Conservation (phyloP, 768 basidiomycete species). For the Amyloporia xantha region DNA sequence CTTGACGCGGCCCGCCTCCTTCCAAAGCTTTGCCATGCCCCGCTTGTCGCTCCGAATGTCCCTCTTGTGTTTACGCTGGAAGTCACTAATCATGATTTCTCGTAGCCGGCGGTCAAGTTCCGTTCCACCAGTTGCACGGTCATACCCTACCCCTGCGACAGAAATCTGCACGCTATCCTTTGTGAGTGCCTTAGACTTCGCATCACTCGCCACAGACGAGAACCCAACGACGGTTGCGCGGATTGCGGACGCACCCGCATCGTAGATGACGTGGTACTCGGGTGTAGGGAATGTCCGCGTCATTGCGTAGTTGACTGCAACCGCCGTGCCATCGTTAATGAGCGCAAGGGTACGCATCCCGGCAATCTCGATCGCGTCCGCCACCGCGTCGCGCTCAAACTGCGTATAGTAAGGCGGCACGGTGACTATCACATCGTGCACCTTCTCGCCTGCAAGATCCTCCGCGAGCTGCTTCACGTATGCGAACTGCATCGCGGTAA, state of each 20-base stretch:
- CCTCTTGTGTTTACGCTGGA: constrained; percentile 63
- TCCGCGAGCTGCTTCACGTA: constrained; percentile 90
- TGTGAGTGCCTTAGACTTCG: constrained; percentile 39
- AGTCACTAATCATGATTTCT: constrained; percentile 70
- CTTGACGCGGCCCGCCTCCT: constrained; percentile 90
- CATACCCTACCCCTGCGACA: constrained; percentile 78
- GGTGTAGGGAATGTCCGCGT: constrained; percentile 75
- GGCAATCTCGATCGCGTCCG: constrained; percentile 88
- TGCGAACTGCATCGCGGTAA: constrained; percentile 88
- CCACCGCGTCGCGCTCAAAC: constrained; percentile 85
- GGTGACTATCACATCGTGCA: constrained; percentile 80
- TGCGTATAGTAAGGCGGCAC: constrained; percentile 90
- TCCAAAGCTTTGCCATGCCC: constrained; percentile 91
- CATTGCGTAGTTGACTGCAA: constrained; percentile 99
- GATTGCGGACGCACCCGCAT: constrained; percentile 83
- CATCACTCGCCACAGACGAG: constrained; percentile 37
- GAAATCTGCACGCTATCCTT: constrained; percentile 60
- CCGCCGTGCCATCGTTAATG: constrained; percentile 88
- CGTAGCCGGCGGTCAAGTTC: constrained; percentile 79
- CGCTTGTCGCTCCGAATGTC: constrained; percentile 68
- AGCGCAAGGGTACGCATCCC: constrained; percentile 79
- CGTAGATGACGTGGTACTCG: constrained; percentile 89
- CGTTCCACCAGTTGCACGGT: constrained; percentile 70
- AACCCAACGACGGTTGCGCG: constrained; percentile 75
- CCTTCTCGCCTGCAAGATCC: constrained; percentile 62